Base-by-base conservation (phyloP, 192 early-diverging fungal genomes). In the Gryganskiella cystojenkinii region DNA sequence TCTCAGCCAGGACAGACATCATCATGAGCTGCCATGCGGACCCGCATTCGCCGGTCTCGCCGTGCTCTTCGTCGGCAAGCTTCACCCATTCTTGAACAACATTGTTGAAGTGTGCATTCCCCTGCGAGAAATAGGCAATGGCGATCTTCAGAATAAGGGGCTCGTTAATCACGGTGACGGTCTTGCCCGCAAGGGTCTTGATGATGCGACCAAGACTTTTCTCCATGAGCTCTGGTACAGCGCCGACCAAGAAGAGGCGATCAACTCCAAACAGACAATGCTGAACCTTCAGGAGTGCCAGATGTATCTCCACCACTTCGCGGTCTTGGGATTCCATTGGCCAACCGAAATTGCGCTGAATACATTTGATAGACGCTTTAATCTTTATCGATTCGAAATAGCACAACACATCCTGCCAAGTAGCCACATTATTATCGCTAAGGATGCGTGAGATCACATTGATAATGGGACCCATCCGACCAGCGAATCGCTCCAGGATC, bases 171-270 rank as follows among this genome's bases (percentile, higher is more conserved):
- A 67, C 54, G 14, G 64, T 56, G 15, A 25, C 55, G 4, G 33
- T 42, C 19, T 15, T 13, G 0, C 44, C 44, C 4, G 43, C 42
- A 28, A 57, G n/a, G 44, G 45, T 56, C 22, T 57, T n/a, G n/a
- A n/a, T 67, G 64, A 67, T 67, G 1, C 64, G 54, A 22, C 54
- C 53, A 14, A 67, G 56, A 31, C 31, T 44, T 30, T 42, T 40
- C 9, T 67, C 64, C 43, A 67, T 43, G 43, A 57, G 55, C 43
- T 45, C 30, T 3, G 64, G 54, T 4, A 47, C 64, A 1, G 22
- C 33, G 9, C 35, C 28, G 20, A 56, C 14, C 17, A 67, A 44
- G 28, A 67, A 53, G 0, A 67, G 31, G n/a, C 34, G 22, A 14
- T 67, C n/a, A 27, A 19, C 33, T 19, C 64, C 52, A 67, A 56